Evolutionary conservation across 345 rosid species (phyloP).

Genomic region (Lepidium africanum): DNA sequence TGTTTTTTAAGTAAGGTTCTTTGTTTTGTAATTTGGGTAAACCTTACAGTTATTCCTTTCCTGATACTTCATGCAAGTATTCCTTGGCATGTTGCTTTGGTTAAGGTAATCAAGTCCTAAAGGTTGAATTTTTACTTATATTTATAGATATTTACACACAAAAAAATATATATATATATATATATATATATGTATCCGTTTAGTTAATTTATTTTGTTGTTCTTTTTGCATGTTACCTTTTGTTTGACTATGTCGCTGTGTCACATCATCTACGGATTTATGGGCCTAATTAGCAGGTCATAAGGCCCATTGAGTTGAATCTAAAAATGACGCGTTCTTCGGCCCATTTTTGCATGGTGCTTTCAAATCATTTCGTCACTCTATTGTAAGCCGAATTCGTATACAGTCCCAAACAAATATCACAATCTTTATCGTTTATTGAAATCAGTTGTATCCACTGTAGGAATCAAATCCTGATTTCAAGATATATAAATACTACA

Average conservation of each 20-base stretch:
- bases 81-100: background rate
- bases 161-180: too few species aligned
- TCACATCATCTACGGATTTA: background rate
- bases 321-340: background rate
- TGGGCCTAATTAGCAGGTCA: background rate
- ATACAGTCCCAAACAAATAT: background rate
- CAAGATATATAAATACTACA: background rate
- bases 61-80: conserved; percentile 18
- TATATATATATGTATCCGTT: too few species aligned
- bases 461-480: background rate
- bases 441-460: background rate
- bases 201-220: too few species aligned
- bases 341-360: background rate
- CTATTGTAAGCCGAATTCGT: background rate
- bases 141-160: too few species aligned
- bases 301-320: background rate
- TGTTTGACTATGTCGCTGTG: too few species aligned
- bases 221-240: too few species aligned
- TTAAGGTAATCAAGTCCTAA: background rate
- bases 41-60: conserved; percentile 20
- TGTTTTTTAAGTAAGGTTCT: background rate
- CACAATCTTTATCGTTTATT: background rate
- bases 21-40: conserved; percentile 16
- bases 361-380: background rate
- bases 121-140: too few species aligned